A percentile compares a stretch with the other conserved stretches of the same genome.
These are phyloP conservation scores for Candida michaelii DNA, from an alignment of 805 yeast genomes.

Conservation along the genomic window DNA sequence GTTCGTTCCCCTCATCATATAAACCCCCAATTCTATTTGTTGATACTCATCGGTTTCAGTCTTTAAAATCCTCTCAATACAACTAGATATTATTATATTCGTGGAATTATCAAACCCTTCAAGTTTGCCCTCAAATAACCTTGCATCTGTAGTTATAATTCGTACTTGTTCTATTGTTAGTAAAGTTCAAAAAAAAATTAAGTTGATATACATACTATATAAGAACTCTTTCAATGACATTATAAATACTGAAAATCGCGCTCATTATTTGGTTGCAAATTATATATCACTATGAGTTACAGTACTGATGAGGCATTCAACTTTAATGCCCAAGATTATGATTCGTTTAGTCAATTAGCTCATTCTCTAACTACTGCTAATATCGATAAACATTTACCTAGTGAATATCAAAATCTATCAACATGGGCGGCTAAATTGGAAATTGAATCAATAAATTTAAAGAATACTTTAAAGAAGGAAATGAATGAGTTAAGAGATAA, in stretches of 20 bases:
- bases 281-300: background rate
- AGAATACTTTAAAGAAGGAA: background rate
- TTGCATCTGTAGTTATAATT: constrained; percentile 44
- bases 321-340: background rate
- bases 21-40: constrained; percentile 46
- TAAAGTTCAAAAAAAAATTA: too few relatives aligned
- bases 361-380: background rate
- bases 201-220: constrained; percentile 27
- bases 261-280: constrained; percentile 1
- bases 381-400: background rate
- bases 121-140: constrained; percentile 42
- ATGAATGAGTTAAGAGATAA: background rate
- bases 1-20: constrained; percentile 58
- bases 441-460: constrained; percentile 26
- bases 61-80: constrained; percentile 52
- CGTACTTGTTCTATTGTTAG: constrained; percentile 31
- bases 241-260: constrained; percentile 3
- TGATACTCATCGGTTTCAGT: constrained; percentile 33
- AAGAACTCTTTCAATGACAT: constrained; percentile 26
- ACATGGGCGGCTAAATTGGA: constrained; percentile 33
- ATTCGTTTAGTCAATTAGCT: background rate
- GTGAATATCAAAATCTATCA: constrained; percentile 14
- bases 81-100: constrained; percentile 53
- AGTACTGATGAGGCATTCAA: background rate
- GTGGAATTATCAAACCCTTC: constrained; percentile 66